These are phyloP conservation scores for Colletotrichum spinosum DNA, from an alignment of 2,329 filamentous ascomycete species.

Conservation along the genomic window DNA sequence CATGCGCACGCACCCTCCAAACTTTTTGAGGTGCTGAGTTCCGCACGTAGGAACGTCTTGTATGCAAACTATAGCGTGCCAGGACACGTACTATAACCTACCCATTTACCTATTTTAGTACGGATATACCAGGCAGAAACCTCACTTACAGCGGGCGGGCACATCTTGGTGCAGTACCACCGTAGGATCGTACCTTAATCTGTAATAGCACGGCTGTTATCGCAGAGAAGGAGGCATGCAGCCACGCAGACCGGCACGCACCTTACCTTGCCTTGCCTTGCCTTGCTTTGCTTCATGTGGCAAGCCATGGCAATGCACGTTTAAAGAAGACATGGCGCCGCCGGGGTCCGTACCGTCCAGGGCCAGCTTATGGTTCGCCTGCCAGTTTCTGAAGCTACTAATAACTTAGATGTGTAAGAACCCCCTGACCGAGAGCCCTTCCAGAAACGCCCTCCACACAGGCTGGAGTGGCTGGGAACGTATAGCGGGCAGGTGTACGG, in stretches of 20 bases:
- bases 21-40: too few relatives aligned
- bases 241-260: conserved; percentile 7
- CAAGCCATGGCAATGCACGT: conserved; percentile 14
- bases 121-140: too few relatives aligned
- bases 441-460: not conserved
- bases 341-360: conserved; percentile 28
- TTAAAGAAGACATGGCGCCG: conserved; percentile 11
- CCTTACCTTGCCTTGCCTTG: not conserved
- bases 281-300: not conserved
- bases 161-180: not conserved
- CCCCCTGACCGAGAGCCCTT: conserved; percentile 15
- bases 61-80: too few relatives aligned
- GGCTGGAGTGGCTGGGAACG: too few relatives aligned
- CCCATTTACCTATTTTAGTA: too few relatives aligned
- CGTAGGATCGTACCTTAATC: too few relatives aligned
- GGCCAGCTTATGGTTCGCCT: conserved; percentile 25
- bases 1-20: too few relatives aligned
- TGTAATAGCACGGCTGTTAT: too few relatives aligned
- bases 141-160: not conserved
- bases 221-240: not conserved
- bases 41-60: too few relatives aligned
- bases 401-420: conserved; percentile 17
- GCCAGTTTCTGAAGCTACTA: conserved; percentile 22
- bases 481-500: too few relatives aligned
- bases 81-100: too few relatives aligned